Evolutionary conservation across 1,284 basidiomycete genomes (phyloP).

Genomic region (Boletellus deceptivus): DNA sequence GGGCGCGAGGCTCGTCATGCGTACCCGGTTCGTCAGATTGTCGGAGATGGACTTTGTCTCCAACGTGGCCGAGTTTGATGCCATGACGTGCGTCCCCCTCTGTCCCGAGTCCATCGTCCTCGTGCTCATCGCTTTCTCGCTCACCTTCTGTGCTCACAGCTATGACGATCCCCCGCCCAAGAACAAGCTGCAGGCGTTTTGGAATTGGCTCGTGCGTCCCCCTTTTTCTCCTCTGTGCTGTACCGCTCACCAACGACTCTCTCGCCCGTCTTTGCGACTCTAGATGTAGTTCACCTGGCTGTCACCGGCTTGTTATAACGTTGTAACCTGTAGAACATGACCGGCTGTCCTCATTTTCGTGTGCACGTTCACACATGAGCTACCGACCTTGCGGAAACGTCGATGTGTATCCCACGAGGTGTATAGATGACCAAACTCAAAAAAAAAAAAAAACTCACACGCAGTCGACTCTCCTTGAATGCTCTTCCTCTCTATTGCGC

Average conservation of each 20-base stretch:
- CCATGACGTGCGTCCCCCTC: constrained; percentile 36
- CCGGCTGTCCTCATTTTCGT: too few relatives aligned
- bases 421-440: too few relatives aligned
- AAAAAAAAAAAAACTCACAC: too few relatives aligned
- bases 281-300: background rate
- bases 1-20: constrained; percentile 41
- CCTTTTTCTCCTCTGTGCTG: background rate
- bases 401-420: background rate
- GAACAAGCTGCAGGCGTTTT: constrained; percentile 27
- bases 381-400: background rate
- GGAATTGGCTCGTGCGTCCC: constrained; percentile 29
- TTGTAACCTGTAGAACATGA: too few relatives aligned
- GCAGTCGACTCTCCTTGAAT: too few relatives aligned
- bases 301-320: too few relatives aligned
- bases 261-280: background rate
- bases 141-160: constrained; percentile 3
- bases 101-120: background rate
- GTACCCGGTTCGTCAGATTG: constrained; percentile 36
- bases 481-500: too few relatives aligned
- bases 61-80: constrained; percentile 51
- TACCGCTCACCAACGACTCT: too few relatives aligned
- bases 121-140: too few relatives aligned
- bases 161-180: constrained; percentile 29
- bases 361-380: too few relatives aligned
- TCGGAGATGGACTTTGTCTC: constrained; percentile 60